Evolutionary conservation across 257 asterid species (phyloP).

Genomic region (Nicotiana tomentosiformis): DNA sequence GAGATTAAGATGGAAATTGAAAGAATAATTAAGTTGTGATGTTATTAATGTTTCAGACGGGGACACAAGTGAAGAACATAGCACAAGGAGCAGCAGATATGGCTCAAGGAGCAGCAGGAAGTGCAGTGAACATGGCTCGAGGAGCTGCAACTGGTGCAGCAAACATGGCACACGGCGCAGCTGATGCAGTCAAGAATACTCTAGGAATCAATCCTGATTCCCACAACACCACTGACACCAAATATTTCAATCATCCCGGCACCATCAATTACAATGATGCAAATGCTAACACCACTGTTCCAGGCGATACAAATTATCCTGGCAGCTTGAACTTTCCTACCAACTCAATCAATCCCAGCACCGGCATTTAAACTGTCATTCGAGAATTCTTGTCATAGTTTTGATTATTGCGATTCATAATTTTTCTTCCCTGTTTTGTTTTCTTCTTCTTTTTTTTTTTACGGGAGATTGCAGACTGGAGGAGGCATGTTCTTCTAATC

Average conservation of each 20-base stretch:
- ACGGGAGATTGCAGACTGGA: conserved; percentile 55
- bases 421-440: neutral
- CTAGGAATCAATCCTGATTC: conserved; percentile 35
- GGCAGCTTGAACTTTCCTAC: neutral
- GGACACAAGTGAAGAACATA: conserved; percentile 59
- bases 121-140: conserved; percentile 41
- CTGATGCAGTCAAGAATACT: conserved; percentile 56
- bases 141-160: conserved; percentile 50
- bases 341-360: neutral
- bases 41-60: conserved; percentile 26
- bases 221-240: neutral
- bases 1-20: neutral
- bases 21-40: neutral
- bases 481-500: neutral
- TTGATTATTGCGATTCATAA: neutral
- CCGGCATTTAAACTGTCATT: neutral
- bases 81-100: conserved; percentile 55
- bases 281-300: neutral
- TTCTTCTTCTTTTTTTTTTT: neutral
- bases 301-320: neutral
- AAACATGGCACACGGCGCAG: conserved; percentile 49
- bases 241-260: neutral
- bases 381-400: neutral
- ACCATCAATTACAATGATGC: conserved; percentile 3
- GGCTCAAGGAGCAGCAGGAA: conserved; percentile 50